These are phyloP conservation scores for Hygrophila difformis DNA, from an alignment of 257 asterid genomes.

Conservation along the genomic window DNA sequence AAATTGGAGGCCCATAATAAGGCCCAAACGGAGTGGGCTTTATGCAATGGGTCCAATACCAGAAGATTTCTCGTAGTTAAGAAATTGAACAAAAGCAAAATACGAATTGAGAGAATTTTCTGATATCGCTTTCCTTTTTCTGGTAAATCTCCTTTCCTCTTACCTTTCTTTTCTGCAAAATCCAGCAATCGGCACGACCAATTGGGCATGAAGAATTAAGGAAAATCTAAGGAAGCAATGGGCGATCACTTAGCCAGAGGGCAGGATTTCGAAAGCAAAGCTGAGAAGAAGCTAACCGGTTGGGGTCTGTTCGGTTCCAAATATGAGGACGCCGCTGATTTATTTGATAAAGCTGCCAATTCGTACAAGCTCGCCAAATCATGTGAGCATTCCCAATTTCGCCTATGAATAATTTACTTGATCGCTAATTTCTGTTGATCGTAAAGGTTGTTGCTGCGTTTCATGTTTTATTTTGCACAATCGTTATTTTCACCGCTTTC, in stretches of 20 bases:
- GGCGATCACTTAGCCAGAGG: slow-evolving; percentile 70
- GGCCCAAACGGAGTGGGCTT: too few species aligned
- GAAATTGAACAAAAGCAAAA: slow-evolving; percentile 18
- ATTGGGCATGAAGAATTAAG: slow-evolving; percentile 11
- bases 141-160: background rate
- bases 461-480: background rate
- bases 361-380: slow-evolving; percentile 87
- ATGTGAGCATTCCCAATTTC: slow-evolving; percentile 25
- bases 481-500: background rate
- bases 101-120: slow-evolving; percentile 4
- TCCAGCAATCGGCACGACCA: slow-evolving; percentile 13
- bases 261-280: slow-evolving; percentile 69
- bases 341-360: slow-evolving; percentile 81
- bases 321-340: slow-evolving; percentile 84
- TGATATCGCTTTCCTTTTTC: slow-evolving; percentile 8
- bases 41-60: too few species aligned
- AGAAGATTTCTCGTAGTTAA: too few species aligned
- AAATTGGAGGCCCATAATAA: too few species aligned
- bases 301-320: slow-evolving; percentile 81
- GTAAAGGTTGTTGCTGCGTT: slow-evolving; percentile 2
- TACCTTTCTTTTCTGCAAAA: slow-evolving; percentile 8
- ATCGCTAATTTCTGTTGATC: slow-evolving; percentile 6
- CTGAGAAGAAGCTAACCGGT: slow-evolving; percentile 78
- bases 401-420: background rate
- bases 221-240: slow-evolving; percentile 27